Evolutionary conservation across 345 rosid species (phyloP).

Genomic region (Hypericum androsaemum): DNA sequence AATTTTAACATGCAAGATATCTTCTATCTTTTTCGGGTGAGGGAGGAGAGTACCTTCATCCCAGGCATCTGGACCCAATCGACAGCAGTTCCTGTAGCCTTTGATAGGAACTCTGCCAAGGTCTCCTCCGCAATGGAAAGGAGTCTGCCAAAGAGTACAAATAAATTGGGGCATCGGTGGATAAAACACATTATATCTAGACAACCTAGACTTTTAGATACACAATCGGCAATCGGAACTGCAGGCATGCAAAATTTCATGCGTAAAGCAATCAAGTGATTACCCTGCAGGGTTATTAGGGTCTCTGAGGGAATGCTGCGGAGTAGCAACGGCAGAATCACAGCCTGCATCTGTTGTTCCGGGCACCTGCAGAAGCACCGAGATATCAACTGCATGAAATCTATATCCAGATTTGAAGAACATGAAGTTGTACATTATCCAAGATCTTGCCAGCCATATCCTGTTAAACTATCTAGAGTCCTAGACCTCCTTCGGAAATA

Average conservation of each 20-base stretch:
- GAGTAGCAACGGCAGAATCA: conserved; percentile 90
- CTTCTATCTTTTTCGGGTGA: too few relatives aligned
- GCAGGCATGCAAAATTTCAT: background rate
- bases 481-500: too few relatives aligned
- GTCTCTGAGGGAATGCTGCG: conserved; percentile 90
- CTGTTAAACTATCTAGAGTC: too few relatives aligned
- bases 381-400: conserved; percentile 5
- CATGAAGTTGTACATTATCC: background rate
- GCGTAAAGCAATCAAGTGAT: conserved; percentile 7
- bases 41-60: conserved; percentile 81
- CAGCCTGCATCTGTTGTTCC: conserved; percentile 86
- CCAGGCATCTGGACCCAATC: conserved; percentile 99
- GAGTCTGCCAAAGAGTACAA: conserved; percentile 45
- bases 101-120: conserved; percentile 99
- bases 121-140: conserved; percentile 99
- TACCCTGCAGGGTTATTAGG: conserved; percentile 99
- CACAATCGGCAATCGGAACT: background rate
- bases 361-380: conserved; percentile 39
- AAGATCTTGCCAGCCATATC: too few relatives aligned
- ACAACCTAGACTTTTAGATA: too few relatives aligned
- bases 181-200: too few relatives aligned
- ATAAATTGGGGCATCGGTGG: background rate
- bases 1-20: background rate
- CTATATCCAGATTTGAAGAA: conserved; percentile 4
- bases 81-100: conserved; percentile 99